A percentile compares a stretch with the other conserved stretches of the same genome.
Evolutionary conservation across 2,329 filamentous ascomycete species (phyloP).

Genomic region (Colletotrichum liaoningense): DNA sequence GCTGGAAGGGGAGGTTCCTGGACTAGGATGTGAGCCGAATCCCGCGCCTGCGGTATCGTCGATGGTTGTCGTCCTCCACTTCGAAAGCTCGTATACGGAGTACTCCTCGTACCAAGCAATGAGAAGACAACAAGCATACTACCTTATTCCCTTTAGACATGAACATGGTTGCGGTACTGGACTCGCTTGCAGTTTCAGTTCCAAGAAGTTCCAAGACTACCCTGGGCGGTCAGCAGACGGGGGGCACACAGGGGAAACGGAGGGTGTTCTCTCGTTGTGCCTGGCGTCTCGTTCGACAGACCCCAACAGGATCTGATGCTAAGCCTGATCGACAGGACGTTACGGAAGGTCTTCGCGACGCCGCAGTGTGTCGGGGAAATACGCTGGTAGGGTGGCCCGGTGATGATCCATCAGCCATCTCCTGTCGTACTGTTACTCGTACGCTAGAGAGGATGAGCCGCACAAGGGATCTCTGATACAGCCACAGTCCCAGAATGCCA

Average conservation of each 20-base stretch:
- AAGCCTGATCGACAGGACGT: conserved; percentile 25
- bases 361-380: neutral
- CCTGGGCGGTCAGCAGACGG: neutral
- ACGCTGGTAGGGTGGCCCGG: neutral
- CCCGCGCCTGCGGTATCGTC: neutral
- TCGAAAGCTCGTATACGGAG: too few species aligned
- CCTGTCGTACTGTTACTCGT: neutral
- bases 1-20: neutral
- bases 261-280: neutral
- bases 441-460: neutral
- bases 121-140: conserved; percentile 10
- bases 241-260: neutral
- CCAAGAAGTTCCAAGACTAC: conserved; percentile 13
- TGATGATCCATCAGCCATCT: neutral
- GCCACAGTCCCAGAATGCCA: conserved; percentile 21
- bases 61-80: neutral
- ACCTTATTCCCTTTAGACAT: conserved; percentile 17
- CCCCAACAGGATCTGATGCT: conserved; percentile 27
- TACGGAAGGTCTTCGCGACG: conserved; percentile 30
- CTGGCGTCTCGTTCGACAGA: neutral
- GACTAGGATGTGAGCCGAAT: conserved; percentile 17
- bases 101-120: too few species aligned
- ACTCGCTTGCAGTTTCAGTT: conserved; percentile 33
- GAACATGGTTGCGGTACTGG: neutral
- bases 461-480: conserved; percentile 17